Conservation (phyloP, 2,329 filamentous ascomycete genomes). For the Alternaria infectoria region DNA sequence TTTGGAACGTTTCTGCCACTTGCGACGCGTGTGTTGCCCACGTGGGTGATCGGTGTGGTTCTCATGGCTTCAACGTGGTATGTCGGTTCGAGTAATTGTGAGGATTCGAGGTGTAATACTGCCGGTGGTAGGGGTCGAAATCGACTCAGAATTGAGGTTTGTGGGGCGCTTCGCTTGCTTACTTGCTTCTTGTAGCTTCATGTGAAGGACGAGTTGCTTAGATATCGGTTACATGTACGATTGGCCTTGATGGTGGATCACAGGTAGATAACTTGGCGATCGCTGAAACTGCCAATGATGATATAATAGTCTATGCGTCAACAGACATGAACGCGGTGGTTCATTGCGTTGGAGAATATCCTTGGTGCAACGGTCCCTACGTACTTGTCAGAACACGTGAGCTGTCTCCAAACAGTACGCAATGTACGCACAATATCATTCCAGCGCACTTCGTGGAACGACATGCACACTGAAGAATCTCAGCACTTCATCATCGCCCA, state of each 20-base stretch:
- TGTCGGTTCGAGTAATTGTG: neutral
- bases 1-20: conserved; percentile 3
- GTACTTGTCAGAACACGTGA: neutral
- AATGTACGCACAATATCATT: neutral
- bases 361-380: neutral
- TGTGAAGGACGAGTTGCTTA: neutral
- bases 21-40: neutral
- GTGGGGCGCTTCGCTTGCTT: neutral
- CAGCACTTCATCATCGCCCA: conserved; percentile 15
- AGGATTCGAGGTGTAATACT: neutral
- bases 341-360: neutral
- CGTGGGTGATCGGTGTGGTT: conserved; percentile 7
- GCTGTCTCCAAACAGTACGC: neutral
- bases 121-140: neutral
- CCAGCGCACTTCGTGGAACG: neutral
- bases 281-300: neutral
- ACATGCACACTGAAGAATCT: neutral
- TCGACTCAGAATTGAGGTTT: conserved; percentile 4
- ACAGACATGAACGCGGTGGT: neutral
- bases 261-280: too few relatives aligned
- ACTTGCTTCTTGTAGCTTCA: neutral
- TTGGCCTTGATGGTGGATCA: neutral
- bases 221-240: neutral
- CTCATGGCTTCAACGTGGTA: neutral
- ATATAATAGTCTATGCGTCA: neutral